Evolutionary conservation across 192 early-diverging fungal species (phyloP).

Genomic region (Coemansia sp.): DNA sequence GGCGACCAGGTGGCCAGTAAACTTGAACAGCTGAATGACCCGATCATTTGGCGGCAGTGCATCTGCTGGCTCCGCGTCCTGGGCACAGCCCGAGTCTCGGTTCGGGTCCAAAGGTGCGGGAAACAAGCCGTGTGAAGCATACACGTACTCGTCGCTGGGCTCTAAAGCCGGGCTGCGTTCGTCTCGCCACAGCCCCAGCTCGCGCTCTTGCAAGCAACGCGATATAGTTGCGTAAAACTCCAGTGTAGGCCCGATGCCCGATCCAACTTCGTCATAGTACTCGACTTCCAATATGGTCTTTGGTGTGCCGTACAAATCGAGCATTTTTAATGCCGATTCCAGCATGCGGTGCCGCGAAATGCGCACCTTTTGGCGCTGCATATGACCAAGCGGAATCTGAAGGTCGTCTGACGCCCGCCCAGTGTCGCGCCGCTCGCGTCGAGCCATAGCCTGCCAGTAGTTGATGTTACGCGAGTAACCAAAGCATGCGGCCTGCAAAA

Average conservation of each 20-base stretch:
- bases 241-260: constrained; percentile 83
- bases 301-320: constrained; percentile 70
- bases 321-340: constrained; percentile 79
- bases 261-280: constrained; percentile 90
- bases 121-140: constrained; percentile 54
- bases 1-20: constrained; percentile 81
- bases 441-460: constrained; percentile 54
- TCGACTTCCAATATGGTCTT: constrained; percentile 84
- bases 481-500: constrained; percentile 79
- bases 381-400: constrained; percentile 57
- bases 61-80: constrained; percentile 44
- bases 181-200: constrained; percentile 67
- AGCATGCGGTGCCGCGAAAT: constrained; percentile 73
- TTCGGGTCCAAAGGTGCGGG: constrained; percentile 35
- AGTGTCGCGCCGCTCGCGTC: constrained; percentile 11
- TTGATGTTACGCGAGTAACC: constrained; percentile 78
- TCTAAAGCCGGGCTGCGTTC: constrained; percentile 13
- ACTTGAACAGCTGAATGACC: constrained; percentile 56
- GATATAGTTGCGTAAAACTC: constrained; percentile 89
- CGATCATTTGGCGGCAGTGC: constrained; percentile 1
- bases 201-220: constrained; percentile 62
- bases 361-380: constrained; percentile 86
- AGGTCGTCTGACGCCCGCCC: constrained; percentile 1
- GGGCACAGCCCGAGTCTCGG: not conserved
- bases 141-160: constrained; percentile 34